These are phyloP conservation scores for Rosa persica DNA, from an alignment of 306 rosid genomes.

Conservation along the genomic window DNA sequence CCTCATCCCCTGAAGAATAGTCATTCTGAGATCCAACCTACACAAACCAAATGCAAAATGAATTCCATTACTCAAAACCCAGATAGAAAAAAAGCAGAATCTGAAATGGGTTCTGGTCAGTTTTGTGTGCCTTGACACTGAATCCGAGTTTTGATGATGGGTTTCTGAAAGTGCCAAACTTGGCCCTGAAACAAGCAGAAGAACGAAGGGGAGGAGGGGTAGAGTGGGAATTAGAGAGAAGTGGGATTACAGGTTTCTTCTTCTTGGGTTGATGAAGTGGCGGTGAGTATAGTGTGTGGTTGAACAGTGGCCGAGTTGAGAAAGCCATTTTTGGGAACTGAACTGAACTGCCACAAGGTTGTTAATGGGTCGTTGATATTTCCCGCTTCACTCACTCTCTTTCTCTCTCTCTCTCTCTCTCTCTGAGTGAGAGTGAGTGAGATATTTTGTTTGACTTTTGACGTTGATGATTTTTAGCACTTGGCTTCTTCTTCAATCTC, in stretches of 20 bases:
- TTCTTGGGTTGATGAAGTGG: constrained; percentile 28
- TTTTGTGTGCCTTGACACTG: constrained; percentile 39
- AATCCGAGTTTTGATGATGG: constrained; percentile 42
- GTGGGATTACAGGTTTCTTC: constrained; percentile 28
- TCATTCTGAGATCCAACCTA: constrained; percentile 64
- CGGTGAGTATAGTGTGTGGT: constrained; percentile 14
- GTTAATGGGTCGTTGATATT: neutral
- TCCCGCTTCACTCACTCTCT: constrained; percentile 19
- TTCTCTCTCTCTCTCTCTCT: neutral
- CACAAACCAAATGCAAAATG: constrained; percentile 22
- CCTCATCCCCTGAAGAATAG: constrained; percentile 51
- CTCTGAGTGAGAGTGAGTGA: neutral
- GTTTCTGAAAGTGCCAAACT: constrained; percentile 25
- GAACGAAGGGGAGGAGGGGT: constrained; percentile 22
- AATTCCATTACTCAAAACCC: constrained; percentile 9
- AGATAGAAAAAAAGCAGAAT: constrained; percentile 28
- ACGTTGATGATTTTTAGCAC: neutral
- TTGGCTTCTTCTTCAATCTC: neutral
- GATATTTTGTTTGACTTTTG: neutral
- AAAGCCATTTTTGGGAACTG: constrained; percentile 42
- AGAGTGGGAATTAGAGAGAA: constrained; percentile 25
- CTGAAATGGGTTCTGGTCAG: constrained; percentile 16
- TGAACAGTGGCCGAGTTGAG: constrained; percentile 44
- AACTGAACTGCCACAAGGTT: neutral
- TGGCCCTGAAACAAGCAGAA: constrained; percentile 27